A percentile compares a stretch with the other conserved stretches of the same genome.
These are phyloP conservation scores for Teunomyces gatunensis DNA, from an alignment of 805 yeast genomes.

Conservation along the genomic window DNA sequence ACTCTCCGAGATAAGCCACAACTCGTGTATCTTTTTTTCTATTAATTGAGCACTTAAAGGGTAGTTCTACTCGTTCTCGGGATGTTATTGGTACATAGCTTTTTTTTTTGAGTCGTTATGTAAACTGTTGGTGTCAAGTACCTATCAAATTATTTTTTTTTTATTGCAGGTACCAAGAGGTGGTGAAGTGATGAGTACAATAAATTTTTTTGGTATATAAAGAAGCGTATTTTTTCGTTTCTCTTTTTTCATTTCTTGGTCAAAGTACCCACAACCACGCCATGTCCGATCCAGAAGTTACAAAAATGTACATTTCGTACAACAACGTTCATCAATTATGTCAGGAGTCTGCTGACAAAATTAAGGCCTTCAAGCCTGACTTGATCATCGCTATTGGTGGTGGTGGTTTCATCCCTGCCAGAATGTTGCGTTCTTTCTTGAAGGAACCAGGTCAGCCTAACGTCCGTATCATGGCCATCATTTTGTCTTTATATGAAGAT, in stretches of 20 bases:
- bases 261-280: constrained; percentile 3
- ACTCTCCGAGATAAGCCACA: background rate
- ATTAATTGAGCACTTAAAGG: no score
- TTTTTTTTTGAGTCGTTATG: no score
- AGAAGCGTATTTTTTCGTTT: constrained; percentile 1
- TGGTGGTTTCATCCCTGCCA: constrained; percentile 97
- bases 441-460: constrained; percentile 87
- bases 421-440: constrained; percentile 89
- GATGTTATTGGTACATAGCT: no score
- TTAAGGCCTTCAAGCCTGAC: constrained; percentile 77
- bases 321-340: constrained; percentile 77
- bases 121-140: background rate
- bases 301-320: constrained; percentile 72
- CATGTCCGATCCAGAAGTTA: constrained; percentile 19
- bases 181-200: background rate
- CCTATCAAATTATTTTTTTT: background rate
- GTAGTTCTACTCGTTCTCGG: no score
- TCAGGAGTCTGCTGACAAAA: constrained; percentile 56
- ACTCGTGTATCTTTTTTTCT: background rate
- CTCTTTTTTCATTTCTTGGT: constrained; percentile 3
- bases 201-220: constrained; percentile 1
- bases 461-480: constrained; percentile 92
- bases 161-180: background rate
- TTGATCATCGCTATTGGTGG: constrained; percentile 95
- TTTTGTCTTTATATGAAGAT: constrained; percentile 84